phyloP scores from a whole-genome alignment of 352 stramenopile species.

The Plasmopara viticola region DNA sequence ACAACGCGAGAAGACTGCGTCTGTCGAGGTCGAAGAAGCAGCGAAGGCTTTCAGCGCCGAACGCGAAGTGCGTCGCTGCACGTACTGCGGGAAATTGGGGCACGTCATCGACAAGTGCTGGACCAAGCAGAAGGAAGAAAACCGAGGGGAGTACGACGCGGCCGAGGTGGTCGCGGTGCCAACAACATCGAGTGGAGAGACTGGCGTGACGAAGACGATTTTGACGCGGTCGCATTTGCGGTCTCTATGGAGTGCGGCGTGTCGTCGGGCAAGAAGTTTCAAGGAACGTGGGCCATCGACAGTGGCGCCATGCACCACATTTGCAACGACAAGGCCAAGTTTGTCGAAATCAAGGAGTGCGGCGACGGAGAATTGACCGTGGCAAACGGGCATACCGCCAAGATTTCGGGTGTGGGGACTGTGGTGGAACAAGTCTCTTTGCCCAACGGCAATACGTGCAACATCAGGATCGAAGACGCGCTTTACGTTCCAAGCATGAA shows the following conservation, averaged over 20 bases:
- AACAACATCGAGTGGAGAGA: too few species aligned
- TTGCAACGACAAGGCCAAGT: neutral
- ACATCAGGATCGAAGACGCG: too few species aligned
- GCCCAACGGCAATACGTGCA: too few species aligned
- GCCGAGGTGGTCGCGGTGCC: neutral
- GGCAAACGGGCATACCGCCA: neutral
- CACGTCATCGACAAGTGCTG: neutral
- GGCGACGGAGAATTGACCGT: neutral
- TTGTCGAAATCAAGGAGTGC: neutral
- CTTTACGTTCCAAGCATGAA: too few species aligned
- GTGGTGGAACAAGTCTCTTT: neutral
- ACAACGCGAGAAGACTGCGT: neutral
- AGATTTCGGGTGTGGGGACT: neutral
- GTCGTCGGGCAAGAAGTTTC: neutral
- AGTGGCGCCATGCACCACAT: neutral
- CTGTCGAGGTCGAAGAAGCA: neutral
- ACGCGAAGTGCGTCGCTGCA: too few species aligned
- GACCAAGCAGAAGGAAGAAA: constrained; percentile 2
- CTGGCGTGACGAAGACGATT: neutral
- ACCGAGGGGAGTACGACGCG: neutral
- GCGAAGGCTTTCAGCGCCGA: neutral
- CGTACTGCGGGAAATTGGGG: too few species aligned
- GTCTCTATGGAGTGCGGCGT: neutral
- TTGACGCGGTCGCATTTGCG: neutral
- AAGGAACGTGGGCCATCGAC: neutral